These are phyloP conservation scores for Solioccasus polychromus DNA, from an alignment of 768 basidiomycete genomes.

Conservation along the genomic window DNA sequence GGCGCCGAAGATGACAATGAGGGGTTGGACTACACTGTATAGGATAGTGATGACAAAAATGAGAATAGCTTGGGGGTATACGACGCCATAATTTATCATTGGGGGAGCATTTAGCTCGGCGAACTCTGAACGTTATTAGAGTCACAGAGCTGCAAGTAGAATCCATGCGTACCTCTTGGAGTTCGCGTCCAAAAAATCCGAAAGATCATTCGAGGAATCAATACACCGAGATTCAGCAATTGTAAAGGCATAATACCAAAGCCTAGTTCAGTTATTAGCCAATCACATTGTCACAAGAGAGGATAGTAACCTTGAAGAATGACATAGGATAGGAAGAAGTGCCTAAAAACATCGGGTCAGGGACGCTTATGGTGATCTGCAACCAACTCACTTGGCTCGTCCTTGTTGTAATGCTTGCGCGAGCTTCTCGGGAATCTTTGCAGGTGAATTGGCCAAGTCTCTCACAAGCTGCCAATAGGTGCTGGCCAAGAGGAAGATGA, in stretches of 20 bases:
- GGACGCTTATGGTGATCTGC: conserved; percentile 7
- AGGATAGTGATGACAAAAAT: conserved; percentile 94
- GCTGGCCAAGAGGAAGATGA: conserved; percentile 89
- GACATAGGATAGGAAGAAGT: conserved; percentile 85
- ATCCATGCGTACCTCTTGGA: conserved; percentile 66
- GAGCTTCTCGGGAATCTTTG: conserved; percentile 91
- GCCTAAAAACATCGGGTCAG: conserved; percentile 37
- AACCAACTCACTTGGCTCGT: conserved; percentile 53
- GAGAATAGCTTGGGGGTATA: conserved; percentile 95
- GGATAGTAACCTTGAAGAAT: conserved; percentile 65
- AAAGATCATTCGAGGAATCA: conserved; percentile 75
- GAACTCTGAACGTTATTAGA: conserved; percentile 57
- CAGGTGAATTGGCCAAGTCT: conserved; percentile 90
- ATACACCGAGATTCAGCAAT: conserved; percentile 84
- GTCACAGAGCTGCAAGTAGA: neutral
- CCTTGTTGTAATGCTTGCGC: conserved; percentile 80
- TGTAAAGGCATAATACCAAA: conserved; percentile 96
- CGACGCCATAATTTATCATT: conserved; percentile 96
- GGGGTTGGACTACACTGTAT: conserved; percentile 93
- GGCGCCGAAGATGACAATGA: conserved; percentile 93
- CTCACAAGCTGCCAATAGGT: conserved; percentile 90
- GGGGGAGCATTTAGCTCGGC: conserved; percentile 97
- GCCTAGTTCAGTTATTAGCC: conserved; percentile 40
- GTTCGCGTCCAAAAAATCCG: conserved; percentile 81
- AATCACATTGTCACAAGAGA: neutral